Evolutionary conservation across 2,329 filamentous ascomycete species (phyloP), one percentile per base, ranked within the genome.

Genomic region (Colletotrichum filicis): DNA sequence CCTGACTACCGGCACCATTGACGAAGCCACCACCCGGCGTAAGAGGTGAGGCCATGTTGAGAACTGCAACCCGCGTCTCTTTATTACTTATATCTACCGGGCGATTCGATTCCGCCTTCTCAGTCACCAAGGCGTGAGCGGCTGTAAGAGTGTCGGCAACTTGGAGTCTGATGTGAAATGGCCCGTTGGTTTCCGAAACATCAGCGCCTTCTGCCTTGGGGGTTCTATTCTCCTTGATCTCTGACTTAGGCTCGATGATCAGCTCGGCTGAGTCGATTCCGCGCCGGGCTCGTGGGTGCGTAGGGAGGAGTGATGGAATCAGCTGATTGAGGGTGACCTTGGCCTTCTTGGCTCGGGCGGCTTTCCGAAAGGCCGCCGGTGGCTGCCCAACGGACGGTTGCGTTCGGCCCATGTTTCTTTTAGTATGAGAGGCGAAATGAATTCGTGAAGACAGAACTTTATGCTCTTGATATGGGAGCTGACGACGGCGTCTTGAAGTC

Each of bases 21-120:
- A 92, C 79, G 35, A 92, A 87, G 0, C 91, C 91, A 8, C 90
- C 91, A 14, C 91, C 91, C 0, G 91, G 88, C 0, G 86, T 85
- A 0, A 91, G 84, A 0, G 90, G 89, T 0, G 90, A 92, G 0
- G 90, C 90, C 90, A 92, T 92, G 79, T 91, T 92, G 3, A 92
- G 83, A 28, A 92, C 83, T 4, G 85, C 88, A 1, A 90, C 84
- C 49, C 86, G 81, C 9, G 77, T 26, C 1, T 32, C 35, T 9
- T 60, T 67, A 37, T 67, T 67, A n/a, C 61, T 37, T 26, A 57
- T 5, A 22, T 59, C 28, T 16, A 12, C 7, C n/a, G 37, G 55
- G 4, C 37, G 16, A 11, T 46, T 57, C 2, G 61, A 8, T 7
- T 7, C 66, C 28, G 30, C 22, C 57, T 35, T 66, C 52, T 35